Percentiles rank a stretch among this genome's conserved stretches.
These are phyloP conservation scores for Trichoderma gamsii DNA, from an alignment of 495 filamentous ascomycete genomes.

Conservation along the genomic window DNA sequence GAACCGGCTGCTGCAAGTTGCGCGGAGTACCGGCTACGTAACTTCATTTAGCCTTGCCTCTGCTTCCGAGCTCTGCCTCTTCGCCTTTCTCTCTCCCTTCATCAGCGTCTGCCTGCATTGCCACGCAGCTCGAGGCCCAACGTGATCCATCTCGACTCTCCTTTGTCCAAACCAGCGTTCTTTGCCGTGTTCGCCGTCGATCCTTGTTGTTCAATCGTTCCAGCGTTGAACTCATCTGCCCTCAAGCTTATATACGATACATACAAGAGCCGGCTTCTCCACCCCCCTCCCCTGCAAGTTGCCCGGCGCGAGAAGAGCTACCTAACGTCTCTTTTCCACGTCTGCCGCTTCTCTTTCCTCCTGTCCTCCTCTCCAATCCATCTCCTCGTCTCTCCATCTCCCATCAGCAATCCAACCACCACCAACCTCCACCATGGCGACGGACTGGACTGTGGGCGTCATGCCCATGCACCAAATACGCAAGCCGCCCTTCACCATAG, in stretches of 20 bases:
- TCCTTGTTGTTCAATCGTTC: no score
- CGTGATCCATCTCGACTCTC: no score
- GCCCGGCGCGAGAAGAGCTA: conserved; percentile 1
- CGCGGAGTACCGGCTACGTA: no score
- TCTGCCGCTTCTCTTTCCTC: not conserved
- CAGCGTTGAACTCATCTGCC: not conserved
- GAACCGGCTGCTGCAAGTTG: no score
- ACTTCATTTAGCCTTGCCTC: no score
- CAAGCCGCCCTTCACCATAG: conserved; percentile 50
- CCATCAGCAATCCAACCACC: not conserved
- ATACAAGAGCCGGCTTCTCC: not conserved
- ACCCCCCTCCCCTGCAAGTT: not conserved
- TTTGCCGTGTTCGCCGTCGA: no score
- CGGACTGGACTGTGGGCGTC: conserved; percentile 28
- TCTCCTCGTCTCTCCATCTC: not conserved
- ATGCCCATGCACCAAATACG: conserved; percentile 40
- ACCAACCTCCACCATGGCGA: conserved; percentile 22
- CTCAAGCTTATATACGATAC: not conserved
- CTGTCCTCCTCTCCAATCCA: not conserved
- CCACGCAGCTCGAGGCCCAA: no score
- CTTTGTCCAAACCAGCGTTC: no score
- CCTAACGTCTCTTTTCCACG: not conserved
- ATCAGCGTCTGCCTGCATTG: no score
- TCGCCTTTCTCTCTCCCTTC: no score
- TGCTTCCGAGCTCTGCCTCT: no score